These are phyloP conservation scores for Coffea eugenioides DNA, from an alignment of 257 asterid genomes.

Conservation along the genomic window DNA sequence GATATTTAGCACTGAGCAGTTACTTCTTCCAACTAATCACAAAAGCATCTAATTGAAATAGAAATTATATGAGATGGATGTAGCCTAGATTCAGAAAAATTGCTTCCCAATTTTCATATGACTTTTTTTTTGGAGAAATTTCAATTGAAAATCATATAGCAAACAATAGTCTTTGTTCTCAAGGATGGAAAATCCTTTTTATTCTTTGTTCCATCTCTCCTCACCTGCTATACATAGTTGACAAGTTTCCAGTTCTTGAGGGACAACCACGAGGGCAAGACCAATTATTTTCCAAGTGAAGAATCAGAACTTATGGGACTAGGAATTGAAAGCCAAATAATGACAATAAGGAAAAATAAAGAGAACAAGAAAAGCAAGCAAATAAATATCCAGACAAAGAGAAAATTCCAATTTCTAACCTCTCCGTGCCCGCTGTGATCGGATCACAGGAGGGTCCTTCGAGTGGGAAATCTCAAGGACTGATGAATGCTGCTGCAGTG, in stretches of 20 bases:
- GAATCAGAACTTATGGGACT: background rate
- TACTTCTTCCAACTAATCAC: background rate
- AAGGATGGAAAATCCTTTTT: background rate
- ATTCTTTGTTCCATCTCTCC: background rate
- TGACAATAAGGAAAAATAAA: background rate
- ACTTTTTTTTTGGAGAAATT: background rate
- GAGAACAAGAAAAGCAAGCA: too few species aligned
- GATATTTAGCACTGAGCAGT: background rate
- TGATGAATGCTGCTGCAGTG: slow-evolving; percentile 37
- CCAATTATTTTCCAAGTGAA: background rate
- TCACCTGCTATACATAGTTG: background rate
- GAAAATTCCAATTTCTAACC: slow-evolving; percentile 33
- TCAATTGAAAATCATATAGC: background rate
- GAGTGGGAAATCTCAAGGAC: slow-evolving; percentile 33
- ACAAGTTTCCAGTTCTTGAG: background rate
- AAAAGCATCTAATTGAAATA: background rate
- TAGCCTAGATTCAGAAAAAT: background rate
- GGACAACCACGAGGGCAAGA: background rate
- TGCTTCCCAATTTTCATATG: background rate
- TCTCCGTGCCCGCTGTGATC: slow-evolving; percentile 41
- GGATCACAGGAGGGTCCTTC: slow-evolving; percentile 35
- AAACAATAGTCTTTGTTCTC: background rate
- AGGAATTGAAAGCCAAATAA: background rate
- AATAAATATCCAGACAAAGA: background rate
- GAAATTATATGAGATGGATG: background rate